Evolutionary conservation across 2,329 filamentous ascomycete genomes (phyloP).

Genomic region (Exophiala sp.): DNA sequence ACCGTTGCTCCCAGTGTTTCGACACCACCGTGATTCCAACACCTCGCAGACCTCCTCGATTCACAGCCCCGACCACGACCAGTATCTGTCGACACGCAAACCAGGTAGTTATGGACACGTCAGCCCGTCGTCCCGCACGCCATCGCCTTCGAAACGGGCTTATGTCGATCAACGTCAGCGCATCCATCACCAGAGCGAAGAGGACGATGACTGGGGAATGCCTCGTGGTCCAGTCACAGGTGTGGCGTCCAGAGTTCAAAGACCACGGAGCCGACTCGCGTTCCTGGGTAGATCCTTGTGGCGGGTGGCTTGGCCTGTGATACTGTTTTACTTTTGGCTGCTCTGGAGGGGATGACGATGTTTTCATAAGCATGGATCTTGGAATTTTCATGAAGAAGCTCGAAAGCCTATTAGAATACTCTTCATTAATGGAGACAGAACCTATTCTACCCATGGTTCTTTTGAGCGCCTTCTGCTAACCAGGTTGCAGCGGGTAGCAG

Average conservation of each 20-base stretch:
- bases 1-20: slow-evolving; percentile 30
- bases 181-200: slow-evolving; percentile 9
- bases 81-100: slow-evolving; percentile 23
- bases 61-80: slow-evolving; percentile 3
- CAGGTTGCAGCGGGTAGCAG: too few species aligned
- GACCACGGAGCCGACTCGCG: slow-evolving; percentile 47
- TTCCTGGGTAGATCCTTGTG: slow-evolving; percentile 60
- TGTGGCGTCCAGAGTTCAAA: slow-evolving; percentile 31
- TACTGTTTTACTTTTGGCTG: slow-evolving; percentile 62
- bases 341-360: slow-evolving; percentile 53
- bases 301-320: slow-evolving; percentile 58
- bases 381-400: background rate
- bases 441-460: too few species aligned
- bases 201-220: slow-evolving; percentile 24
- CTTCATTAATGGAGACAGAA: too few species aligned
- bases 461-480: too few species aligned
- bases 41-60: slow-evolving; percentile 26
- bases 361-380: background rate
- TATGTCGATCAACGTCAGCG: slow-evolving; percentile 37
- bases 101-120: slow-evolving; percentile 24
- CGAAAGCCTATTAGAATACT: too few species aligned
- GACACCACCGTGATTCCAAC: slow-evolving; percentile 29
- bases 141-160: slow-evolving; percentile 51
- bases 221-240: slow-evolving; percentile 8
- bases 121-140: slow-evolving; percentile 43